Evolutionary conservation across 2,329 filamentous ascomycete genomes (phyloP).

Genomic region (Phaeosphaeria sp.): DNA sequence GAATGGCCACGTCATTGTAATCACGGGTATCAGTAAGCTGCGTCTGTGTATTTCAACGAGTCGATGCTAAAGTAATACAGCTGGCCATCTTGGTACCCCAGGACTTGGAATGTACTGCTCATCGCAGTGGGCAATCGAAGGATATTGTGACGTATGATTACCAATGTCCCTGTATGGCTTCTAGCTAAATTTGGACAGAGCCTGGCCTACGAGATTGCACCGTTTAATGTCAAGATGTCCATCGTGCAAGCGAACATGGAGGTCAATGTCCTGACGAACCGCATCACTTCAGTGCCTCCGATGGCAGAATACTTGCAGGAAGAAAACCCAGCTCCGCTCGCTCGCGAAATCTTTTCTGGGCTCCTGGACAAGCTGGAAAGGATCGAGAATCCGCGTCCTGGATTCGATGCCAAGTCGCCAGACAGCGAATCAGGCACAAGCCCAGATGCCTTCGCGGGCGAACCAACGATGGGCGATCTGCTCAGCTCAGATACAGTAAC

Average conservation of each 20-base stretch:
- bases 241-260: constrained; percentile 97
- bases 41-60: background rate
- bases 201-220: constrained; percentile 90
- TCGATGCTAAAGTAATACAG: constrained; percentile 40
- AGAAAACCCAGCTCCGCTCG: constrained; percentile 77
- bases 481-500: constrained; percentile 61
- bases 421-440: constrained; percentile 37
- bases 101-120: constrained; percentile 91
- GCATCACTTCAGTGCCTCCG: constrained; percentile 82
- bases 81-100: constrained; percentile 90
- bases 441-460: constrained; percentile 31
- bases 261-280: constrained; percentile 85
- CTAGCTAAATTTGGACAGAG: constrained; percentile 53
- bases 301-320: constrained; percentile 73
- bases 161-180: background rate
- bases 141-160: constrained; percentile 78
- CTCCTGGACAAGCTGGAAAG: constrained; percentile 79
- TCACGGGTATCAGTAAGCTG: constrained; percentile 78
- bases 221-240: constrained; percentile 95
- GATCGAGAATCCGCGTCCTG: constrained; percentile 48
- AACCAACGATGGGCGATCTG: constrained; percentile 53
- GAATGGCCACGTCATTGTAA: constrained; percentile 86
- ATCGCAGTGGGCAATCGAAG: constrained; percentile 92
- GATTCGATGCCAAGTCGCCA: constrained; percentile 40
- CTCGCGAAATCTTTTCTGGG: constrained; percentile 81